phyloP scores from a whole-genome alignment of 345 rosid species.

The Populus nigra region DNA sequence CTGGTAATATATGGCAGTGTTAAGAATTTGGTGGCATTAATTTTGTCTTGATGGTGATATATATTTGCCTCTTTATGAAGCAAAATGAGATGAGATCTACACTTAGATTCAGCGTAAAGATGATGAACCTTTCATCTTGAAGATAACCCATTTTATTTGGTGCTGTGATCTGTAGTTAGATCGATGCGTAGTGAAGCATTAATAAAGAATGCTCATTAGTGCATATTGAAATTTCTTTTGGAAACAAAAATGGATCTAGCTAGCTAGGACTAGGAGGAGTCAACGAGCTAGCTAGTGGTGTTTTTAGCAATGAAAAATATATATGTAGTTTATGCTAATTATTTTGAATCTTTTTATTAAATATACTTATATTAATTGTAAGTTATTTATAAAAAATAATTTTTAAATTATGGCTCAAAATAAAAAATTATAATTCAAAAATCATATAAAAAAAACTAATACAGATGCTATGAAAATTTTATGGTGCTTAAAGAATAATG shows the following conservation, averaged over 20 bases:
- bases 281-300: neutral
- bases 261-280: neutral
- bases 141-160: neutral
- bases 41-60: neutral
- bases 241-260: neutral
- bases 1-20: neutral
- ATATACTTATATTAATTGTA: no score
- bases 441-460: no score
- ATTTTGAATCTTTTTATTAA: no score
- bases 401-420: no score
- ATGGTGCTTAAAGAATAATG: no score
- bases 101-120: conserved; percentile 19
- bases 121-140: conserved; percentile 14
- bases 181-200: conserved; percentile 4
- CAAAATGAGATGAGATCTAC: neutral
- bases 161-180: neutral
- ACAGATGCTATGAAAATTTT: no score
- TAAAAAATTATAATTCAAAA: no score
- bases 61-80: conserved; percentile 31
- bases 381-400: no score
- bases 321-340: no score
- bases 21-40: conserved; percentile 1
- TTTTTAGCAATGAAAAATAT: neutral
- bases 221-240: neutral
- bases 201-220: neutral